Evolutionary conservation across 169 alveolate genomes (phyloP).

Genomic region (Cryptosporidium ubiquitum): DNA sequence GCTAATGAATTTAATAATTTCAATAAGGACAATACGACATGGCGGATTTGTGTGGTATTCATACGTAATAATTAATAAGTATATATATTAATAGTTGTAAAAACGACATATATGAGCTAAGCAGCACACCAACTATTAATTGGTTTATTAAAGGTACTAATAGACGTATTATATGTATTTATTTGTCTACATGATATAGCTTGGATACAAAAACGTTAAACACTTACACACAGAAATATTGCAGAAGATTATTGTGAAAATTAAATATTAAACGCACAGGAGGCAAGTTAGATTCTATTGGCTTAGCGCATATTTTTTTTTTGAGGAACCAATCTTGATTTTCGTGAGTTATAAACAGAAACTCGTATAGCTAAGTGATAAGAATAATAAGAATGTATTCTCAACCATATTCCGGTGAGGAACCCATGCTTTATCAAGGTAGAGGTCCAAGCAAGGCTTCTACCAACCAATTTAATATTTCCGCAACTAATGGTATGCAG

Average conservation of each 20-base stretch:
- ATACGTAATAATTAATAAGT: conserved; percentile 17
- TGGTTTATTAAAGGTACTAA: background rate
- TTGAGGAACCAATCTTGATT: background rate
- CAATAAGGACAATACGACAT: conserved; percentile 38
- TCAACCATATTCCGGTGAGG: conserved; percentile 55
- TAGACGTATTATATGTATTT: conserved; percentile 33
- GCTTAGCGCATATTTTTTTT: background rate
- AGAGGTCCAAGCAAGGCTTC: conserved; percentile 45
- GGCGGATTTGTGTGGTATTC: conserved; percentile 75
- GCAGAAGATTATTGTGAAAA: background rate
- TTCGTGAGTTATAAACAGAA: background rate
- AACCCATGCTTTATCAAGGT: conserved; percentile 65
- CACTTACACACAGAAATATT: conserved; percentile 28
- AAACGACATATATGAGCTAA: background rate
- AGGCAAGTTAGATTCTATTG: conserved; percentile 26
- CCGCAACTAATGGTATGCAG: conserved; percentile 67
- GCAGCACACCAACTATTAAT: background rate
- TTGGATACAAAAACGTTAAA: conserved; percentile 12
- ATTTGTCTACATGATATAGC: conserved; percentile 48
- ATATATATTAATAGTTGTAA: background rate
- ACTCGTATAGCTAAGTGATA: background rate
- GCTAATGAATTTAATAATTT: background rate
- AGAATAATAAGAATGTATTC: conserved; percentile 36
- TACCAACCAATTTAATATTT: conserved; percentile 30
- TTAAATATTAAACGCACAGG: background rate